A percentile compares a stretch with the other conserved stretches of the same genome.
Evolutionary conservation across 2,329 filamentous ascomycete species (phyloP).

Genomic region (Capronia americana): DNA sequence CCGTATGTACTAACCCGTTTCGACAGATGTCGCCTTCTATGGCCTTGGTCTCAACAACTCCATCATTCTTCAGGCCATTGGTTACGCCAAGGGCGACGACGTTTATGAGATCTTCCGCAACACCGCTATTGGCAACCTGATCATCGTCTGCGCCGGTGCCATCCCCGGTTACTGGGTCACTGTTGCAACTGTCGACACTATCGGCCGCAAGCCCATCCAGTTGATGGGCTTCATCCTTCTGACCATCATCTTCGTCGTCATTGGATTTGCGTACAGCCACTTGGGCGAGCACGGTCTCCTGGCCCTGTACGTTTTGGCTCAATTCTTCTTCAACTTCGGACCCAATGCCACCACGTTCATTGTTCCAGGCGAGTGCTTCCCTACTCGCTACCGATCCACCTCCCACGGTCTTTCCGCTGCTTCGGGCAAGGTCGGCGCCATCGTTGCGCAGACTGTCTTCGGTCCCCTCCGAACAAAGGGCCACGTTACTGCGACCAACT

Average conservation of each 20-base stretch:
- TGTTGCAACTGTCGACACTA: slow-evolving; percentile 73
- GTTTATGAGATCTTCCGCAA: slow-evolving; percentile 75
- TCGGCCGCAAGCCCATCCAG: slow-evolving; percentile 80
- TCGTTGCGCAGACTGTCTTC: slow-evolving; percentile 70
- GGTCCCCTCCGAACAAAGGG: slow-evolving; percentile 67
- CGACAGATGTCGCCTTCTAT: slow-evolving; percentile 61
- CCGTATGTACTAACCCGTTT: not conserved
- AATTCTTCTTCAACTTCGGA: slow-evolving; percentile 72
- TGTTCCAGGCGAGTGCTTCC: slow-evolving; percentile 69
- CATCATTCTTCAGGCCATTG: slow-evolving; percentile 73
- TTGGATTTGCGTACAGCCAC: slow-evolving; percentile 65
- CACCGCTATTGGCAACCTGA: slow-evolving; percentile 78
- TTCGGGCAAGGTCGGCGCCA: slow-evolving; percentile 71
- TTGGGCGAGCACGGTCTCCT: slow-evolving; percentile 60
- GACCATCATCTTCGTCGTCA: slow-evolving; percentile 66
- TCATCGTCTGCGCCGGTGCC: slow-evolving; percentile 77
- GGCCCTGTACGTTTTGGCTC: slow-evolving; percentile 67
- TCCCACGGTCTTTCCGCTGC: slow-evolving; percentile 71
- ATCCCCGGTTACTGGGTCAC: slow-evolving; percentile 85
- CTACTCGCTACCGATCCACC: slow-evolving; percentile 67
- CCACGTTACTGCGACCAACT: slow-evolving; percentile 56
- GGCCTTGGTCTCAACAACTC: slow-evolving; percentile 78
- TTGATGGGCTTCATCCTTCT: slow-evolving; percentile 66
- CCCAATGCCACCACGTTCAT: slow-evolving; percentile 72
- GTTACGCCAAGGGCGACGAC: slow-evolving; percentile 68